Base-by-base conservation (phyloP, 1,284 basidiomycete species). In the Marasmius sp. region DNA sequence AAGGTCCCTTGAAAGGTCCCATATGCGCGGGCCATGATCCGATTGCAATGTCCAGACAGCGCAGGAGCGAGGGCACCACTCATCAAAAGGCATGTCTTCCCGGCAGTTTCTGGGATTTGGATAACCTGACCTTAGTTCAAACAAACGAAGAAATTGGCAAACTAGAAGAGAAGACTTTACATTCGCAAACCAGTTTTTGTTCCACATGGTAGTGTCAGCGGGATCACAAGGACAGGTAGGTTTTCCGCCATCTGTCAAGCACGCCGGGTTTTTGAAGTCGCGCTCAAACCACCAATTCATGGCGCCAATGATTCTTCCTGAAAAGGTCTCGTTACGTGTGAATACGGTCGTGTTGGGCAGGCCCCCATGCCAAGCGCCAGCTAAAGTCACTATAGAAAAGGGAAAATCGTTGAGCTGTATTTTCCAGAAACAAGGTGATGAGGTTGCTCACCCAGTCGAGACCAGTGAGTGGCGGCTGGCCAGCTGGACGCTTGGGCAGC, bases 101-200 rank as follows among this genome's bases (percentile, higher is more conserved):
- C 80, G 37, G 83, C 83, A 38, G 83, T 75, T 59, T 75, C 75
- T 1, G 88, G 87, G 18, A 87, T 82, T 20, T 84, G 77, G 39
- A 89, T 87, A 33, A 88, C 77, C 82, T 88, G 52, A 36, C 18
- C 1, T 20, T n/a, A 33, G 14, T 9, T 20, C 39, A 57, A 45
- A 36, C 49, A 22, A 65, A 50, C 34, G 33, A n/a, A 22, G 18
- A 20, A 49, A 50, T 37, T 1, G 57, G 54, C 41, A 33, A 37
- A 38, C 33, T n/a, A 33, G 20, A 12, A 12, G 27, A n/a, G n/a
- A 33, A 14, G 27, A 58, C 33, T 10, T 62, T 68, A 85, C 84
- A 65, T 88, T 89, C 6, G 81, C 83, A 68, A 81, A 88, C 89
- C 89, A 91, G 69, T 91, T 91, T 59, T 81, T 82, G 67, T 89